A percentile compares a stretch with the other conserved stretches of the same genome.
These are phyloP conservation scores for Fusarium sp. DNA, from an alignment of 2,329 filamentous ascomycete species.

Conservation along the genomic window DNA sequence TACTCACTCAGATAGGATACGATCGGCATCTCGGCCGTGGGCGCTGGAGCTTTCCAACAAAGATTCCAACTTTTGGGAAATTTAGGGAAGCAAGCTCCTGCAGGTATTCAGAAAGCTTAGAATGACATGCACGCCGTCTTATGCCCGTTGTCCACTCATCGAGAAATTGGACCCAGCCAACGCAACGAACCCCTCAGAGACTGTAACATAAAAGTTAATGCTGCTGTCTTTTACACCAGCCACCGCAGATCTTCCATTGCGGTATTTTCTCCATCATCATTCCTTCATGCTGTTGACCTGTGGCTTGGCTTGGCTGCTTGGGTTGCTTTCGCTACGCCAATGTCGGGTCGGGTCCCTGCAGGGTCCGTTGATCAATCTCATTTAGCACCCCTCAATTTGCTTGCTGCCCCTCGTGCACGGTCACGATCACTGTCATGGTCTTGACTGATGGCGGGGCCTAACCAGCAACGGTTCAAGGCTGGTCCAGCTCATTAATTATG, in stretches of 20 bases:
- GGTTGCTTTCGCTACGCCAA: conserved; percentile 18
- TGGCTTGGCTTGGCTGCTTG: conserved; percentile 20
- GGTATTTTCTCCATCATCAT: conserved; percentile 35
- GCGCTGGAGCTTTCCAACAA: conserved; percentile 9
- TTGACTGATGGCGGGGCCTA: conserved; percentile 31
- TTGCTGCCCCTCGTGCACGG: conserved; percentile 38
- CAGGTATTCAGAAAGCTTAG: conserved; percentile 22
- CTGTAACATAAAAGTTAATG: conserved; percentile 10
- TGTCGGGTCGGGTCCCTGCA: conserved; percentile 29
- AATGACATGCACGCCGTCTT: conserved; percentile 37
- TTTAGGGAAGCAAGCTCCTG: conserved; percentile 3
- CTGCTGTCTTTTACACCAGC: conserved; percentile 18
- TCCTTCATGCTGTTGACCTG: conserved; percentile 3
- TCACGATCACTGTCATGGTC: conserved; percentile 3
- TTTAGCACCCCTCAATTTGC: conserved; percentile 36
- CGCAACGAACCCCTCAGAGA: conserved; percentile 13
- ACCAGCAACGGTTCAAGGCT: conserved; percentile 7
- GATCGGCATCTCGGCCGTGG: conserved; percentile 36
- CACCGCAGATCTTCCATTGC: conserved; percentile 24
- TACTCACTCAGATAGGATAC: conserved; percentile 31
- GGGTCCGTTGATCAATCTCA: conserved; percentile 44
- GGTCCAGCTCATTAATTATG: neutral
- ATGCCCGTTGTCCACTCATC: conserved; percentile 28
- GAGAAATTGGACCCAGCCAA: conserved; percentile 14
- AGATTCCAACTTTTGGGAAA: conserved; percentile 18